Evolutionary conservation across 345 rosid species (phyloP).

Genomic region (Ricinus communis): DNA sequence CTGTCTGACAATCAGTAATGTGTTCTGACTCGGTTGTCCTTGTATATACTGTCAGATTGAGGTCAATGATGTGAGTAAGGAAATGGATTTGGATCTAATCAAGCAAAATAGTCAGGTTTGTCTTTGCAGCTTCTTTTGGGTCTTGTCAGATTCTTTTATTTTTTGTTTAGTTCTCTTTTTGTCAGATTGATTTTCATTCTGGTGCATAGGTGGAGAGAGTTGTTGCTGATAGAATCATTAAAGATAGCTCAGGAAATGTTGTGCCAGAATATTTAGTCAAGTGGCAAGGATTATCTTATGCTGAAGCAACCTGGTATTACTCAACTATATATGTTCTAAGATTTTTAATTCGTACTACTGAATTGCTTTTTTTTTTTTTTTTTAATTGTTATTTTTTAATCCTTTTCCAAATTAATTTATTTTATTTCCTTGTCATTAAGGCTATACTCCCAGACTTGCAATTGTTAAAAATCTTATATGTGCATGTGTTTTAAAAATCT

Average conservation of each 20-base stretch:
- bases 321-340: slow-evolving; percentile 10
- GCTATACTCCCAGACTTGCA: background rate
- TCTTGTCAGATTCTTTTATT: slow-evolving; percentile 6
- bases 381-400: no score
- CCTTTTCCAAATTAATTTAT: background rate
- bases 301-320: slow-evolving; percentile 95
- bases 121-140: slow-evolving; percentile 5
- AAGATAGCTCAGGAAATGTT: slow-evolving; percentile 65
- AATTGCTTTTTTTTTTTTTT: background rate
- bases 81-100: slow-evolving; percentile 98
- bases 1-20: background rate
- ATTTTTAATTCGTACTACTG: slow-evolving; percentile 1
- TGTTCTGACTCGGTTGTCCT: background rate
- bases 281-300: slow-evolving; percentile 99
- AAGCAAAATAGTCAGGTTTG: slow-evolving; percentile 95
- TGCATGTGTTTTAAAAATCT: background rate
- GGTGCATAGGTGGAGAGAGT: slow-evolving; percentile 81
- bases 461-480: background rate
- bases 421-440: background rate
- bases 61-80: slow-evolving; percentile 96
- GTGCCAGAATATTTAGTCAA: slow-evolving; percentile 94
- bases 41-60: slow-evolving; percentile 63
- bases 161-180: background rate
- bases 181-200: slow-evolving; percentile 5
- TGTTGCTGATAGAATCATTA: slow-evolving; percentile 79